A percentile compares a stretch with the other conserved stretches of the same genome.
Evolutionary conservation across 2,329 filamentous ascomycete genomes (phyloP).

Genomic region (Monilinia fructigena): DNA sequence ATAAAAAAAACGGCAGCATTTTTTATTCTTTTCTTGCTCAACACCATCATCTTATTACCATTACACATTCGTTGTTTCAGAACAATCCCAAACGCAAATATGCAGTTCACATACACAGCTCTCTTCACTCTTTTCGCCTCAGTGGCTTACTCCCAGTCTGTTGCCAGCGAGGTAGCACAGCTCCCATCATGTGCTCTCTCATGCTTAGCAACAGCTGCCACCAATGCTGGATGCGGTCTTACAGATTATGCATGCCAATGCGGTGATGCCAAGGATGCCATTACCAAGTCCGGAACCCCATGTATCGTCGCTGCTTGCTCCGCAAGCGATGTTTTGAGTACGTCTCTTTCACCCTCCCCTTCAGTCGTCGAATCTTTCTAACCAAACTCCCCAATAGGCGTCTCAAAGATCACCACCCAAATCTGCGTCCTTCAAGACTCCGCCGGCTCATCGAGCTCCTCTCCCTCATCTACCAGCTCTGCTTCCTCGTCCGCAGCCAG

Average conservation of each 20-base stretch:
- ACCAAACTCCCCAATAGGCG: not conserved
- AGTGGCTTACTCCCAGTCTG: constrained; percentile 31
- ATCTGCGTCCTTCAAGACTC: constrained; percentile 10
- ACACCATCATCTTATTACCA: not conserved
- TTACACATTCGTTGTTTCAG: not conserved
- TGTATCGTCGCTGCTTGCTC: constrained; percentile 32
- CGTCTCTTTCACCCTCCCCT: constrained; percentile 15
- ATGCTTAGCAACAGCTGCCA: constrained; percentile 30
- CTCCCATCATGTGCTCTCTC: constrained; percentile 32
- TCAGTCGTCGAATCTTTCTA: not conserved
- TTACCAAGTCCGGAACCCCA: constrained; percentile 30
- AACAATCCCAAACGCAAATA: constrained; percentile 22
- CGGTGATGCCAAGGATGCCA: constrained; percentile 26
- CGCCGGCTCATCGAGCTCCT: not conserved
- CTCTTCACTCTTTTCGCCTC: constrained; percentile 25
- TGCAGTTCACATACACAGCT: constrained; percentile 27
- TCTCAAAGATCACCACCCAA: not conserved
- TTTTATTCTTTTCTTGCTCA: not conserved
- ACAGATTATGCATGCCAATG: constrained; percentile 34
- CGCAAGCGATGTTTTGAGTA: constrained; percentile 31
- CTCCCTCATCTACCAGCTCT: not conserved
- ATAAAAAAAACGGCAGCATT: not conserved
- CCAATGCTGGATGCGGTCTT: constrained; percentile 27
- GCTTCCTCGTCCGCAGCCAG: not conserved
- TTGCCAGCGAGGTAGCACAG: constrained; percentile 25